phyloP scores from a whole-genome alignment of 495 filamentous ascomycete genomes.

The Xylaria nigripes region DNA sequence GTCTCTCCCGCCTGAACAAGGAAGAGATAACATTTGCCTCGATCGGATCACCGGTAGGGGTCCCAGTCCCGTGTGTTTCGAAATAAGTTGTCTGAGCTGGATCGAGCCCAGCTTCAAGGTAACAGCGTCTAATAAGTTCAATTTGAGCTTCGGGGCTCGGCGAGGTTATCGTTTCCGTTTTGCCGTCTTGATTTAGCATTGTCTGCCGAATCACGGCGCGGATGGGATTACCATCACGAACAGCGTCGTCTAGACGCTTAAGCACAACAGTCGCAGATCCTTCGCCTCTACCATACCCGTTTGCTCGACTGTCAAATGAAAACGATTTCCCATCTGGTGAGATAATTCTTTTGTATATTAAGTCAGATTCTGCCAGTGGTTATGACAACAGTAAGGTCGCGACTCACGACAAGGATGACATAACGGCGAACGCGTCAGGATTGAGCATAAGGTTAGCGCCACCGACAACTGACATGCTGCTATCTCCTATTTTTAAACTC shows the following conservation, averaged over 20 bases:
- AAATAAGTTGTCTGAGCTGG: slow-evolving; percentile 37
- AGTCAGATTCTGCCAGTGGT: too few relatives aligned
- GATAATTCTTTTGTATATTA: too few relatives aligned
- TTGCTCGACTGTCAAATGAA: slow-evolving; percentile 44
- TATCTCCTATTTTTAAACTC: neutral
- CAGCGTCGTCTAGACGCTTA: slow-evolving; percentile 46
- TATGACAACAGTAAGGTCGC: too few relatives aligned
- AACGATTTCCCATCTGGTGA: neutral
- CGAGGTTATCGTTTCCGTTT: neutral
- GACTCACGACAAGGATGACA: neutral
- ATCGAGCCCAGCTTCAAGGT: slow-evolving; percentile 22
- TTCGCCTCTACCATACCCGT: slow-evolving; percentile 58
- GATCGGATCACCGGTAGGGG: slow-evolving; percentile 47
- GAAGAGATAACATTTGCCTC: slow-evolving; percentile 28
- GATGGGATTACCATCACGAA: slow-evolving; percentile 48
- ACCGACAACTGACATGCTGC: slow-evolving; percentile 3
- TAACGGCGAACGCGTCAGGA: neutral
- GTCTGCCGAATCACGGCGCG: slow-evolving; percentile 11
- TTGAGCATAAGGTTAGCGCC: slow-evolving; percentile 3
- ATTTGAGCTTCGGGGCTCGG: neutral
- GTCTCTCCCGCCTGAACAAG: too few relatives aligned
- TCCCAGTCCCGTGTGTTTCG: slow-evolving; percentile 43
- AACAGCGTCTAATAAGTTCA: neutral
- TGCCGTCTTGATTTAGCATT: neutral
- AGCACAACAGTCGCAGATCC: slow-evolving; percentile 46